Evolutionary conservation across 352 stramenopile genomes (phyloP).

Genomic region (Globisporangium mamillatum): DNA sequence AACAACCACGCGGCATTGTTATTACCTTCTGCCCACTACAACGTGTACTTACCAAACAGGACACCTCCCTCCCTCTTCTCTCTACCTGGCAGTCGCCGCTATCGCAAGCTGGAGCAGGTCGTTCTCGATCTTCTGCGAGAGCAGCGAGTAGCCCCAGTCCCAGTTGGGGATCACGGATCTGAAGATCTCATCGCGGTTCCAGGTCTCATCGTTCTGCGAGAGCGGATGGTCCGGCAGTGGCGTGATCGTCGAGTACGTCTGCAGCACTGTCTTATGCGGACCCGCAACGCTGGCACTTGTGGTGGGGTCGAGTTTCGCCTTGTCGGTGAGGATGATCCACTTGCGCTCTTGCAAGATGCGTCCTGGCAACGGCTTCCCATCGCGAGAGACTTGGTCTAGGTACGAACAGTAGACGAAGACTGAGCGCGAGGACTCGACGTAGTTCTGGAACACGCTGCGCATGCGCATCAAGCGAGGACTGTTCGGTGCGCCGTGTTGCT

Average conservation of each 20-base stretch:
- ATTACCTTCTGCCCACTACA: no score
- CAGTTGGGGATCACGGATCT: slow-evolving; percentile 1
- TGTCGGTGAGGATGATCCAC: slow-evolving; percentile 9
- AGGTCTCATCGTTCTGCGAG: background rate
- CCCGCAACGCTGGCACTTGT: background rate
- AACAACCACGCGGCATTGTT: no score
- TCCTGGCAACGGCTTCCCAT: background rate
- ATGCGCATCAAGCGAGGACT: background rate
- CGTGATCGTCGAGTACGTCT: slow-evolving; percentile 15
- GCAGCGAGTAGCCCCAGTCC: slow-evolving; percentile 5
- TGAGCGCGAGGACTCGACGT: slow-evolving; percentile 5
- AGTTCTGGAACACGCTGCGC: slow-evolving; percentile 8
- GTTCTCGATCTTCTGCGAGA: slow-evolving; percentile 14
- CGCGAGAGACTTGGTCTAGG: background rate
- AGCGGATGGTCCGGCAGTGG: slow-evolving; percentile 5
- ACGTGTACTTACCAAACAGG: no score
- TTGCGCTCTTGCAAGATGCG: slow-evolving; percentile 14
- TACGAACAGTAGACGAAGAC: slow-evolving; percentile 5
- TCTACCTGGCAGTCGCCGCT: background rate
- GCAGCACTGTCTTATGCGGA: slow-evolving; percentile 4
- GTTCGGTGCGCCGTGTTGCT: background rate
- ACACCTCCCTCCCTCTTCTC: background rate
- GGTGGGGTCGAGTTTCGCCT: background rate
- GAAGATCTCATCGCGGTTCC: slow-evolving; percentile 2
- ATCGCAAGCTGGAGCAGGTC: background rate